phyloP scores from a whole-genome alignment of 495 filamentous ascomycete genomes.

The Hypoxylon lienhwacheense region DNA sequence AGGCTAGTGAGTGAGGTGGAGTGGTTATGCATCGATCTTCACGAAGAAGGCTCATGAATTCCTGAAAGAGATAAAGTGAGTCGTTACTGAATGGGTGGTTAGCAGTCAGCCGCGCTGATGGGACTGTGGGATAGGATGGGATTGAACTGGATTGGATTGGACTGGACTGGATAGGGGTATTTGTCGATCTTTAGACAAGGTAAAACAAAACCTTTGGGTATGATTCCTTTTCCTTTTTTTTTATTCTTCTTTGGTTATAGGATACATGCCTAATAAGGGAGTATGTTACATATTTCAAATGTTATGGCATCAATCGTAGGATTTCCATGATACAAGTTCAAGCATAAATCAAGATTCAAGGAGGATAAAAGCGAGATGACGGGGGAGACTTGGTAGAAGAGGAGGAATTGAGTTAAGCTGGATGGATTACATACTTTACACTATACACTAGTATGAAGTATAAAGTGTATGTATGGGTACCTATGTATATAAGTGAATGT shows the following conservation, averaged over 20 bases:
- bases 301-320: not conserved
- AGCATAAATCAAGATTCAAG: slow-evolving; percentile 12
- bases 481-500: no score
- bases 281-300: no score
- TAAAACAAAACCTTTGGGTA: no score
- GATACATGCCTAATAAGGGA: slow-evolving; percentile 7
- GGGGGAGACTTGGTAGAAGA: slow-evolving; percentile 3
- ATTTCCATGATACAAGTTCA: slow-evolving; percentile 8
- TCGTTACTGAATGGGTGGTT: slow-evolving; percentile 24
- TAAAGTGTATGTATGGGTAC: no score
- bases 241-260: not conserved
- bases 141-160: no score
- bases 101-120: slow-evolving; percentile 1
- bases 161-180: not conserved
- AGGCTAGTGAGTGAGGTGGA: slow-evolving; percentile 22
- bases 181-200: slow-evolving; percentile 21
- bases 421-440: no score
- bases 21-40: slow-evolving; percentile 29
- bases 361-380: slow-evolving; percentile 8
- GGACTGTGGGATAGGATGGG: no score
- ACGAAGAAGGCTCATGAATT: slow-evolving; percentile 30
- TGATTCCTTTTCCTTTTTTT: slow-evolving; percentile 13
- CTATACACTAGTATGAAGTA: no score
- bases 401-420: slow-evolving; percentile 17
- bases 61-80: slow-evolving; percentile 33